phyloP scores from a whole-genome alignment of 106 monocot genomes.

The Phalaenopsis aphrodite region DNA sequence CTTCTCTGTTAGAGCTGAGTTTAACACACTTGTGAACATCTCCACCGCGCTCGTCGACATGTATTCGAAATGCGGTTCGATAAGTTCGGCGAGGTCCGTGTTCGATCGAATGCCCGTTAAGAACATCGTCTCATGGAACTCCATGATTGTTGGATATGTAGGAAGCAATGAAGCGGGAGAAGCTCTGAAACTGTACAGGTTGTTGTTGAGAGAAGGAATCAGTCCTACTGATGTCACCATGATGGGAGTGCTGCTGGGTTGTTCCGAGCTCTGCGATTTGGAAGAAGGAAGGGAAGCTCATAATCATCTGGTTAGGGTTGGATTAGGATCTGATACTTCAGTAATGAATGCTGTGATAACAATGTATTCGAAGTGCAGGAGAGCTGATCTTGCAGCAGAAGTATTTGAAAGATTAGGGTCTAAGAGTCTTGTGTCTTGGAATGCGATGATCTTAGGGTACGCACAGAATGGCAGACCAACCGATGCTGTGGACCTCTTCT shows the following conservation, averaged over 20 bases:
- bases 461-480: slow-evolving; percentile 33
- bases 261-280: slow-evolving; percentile 38
- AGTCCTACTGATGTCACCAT: slow-evolving; percentile 47
- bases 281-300: slow-evolving; percentile 47
- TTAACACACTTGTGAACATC: slow-evolving; percentile 41
- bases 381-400: slow-evolving; percentile 37
- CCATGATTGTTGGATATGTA: slow-evolving; percentile 72
- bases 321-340: slow-evolving; percentile 32
- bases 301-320: slow-evolving; percentile 29
- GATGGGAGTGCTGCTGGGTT: slow-evolving; percentile 47
- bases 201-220: slow-evolving; percentile 33
- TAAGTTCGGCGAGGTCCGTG: slow-evolving; percentile 41
- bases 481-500: slow-evolving; percentile 42
- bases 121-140: slow-evolving; percentile 77
- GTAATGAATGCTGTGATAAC: slow-evolving; percentile 69
- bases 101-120: slow-evolving; percentile 54
- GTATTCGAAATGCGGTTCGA: slow-evolving; percentile 48
- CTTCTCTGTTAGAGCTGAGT: slow-evolving; percentile 36
- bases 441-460: slow-evolving; percentile 74
- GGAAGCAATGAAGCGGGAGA: slow-evolving; percentile 45
- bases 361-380: slow-evolving; percentile 75
- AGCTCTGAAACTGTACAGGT: slow-evolving; percentile 50
- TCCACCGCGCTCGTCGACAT: slow-evolving; percentile 53
- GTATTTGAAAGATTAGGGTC: slow-evolving; percentile 31
- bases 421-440: slow-evolving; percentile 70